Percentiles rank a stretch among this genome's conserved stretches.
Conservation (phyloP, 257 asterid genomes). For the Jacaranda copaia region DNA sequence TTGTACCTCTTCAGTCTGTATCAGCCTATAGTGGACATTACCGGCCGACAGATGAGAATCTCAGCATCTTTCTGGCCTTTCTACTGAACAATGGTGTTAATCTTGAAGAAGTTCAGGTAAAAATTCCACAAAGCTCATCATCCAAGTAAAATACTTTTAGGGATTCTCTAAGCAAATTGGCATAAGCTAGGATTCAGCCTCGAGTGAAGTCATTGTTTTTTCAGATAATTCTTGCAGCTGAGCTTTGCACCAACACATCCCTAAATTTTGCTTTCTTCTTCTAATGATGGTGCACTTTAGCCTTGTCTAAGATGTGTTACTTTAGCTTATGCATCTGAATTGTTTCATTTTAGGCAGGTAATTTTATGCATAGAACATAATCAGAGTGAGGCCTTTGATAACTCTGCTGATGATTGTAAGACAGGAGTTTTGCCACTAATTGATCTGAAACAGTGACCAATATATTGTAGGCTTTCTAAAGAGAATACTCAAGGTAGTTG, state of each 20-base stretch:
- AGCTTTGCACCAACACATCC: too few relatives aligned
- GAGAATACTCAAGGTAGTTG: background rate
- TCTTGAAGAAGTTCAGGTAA: constrained; percentile 56
- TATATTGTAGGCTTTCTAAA: background rate
- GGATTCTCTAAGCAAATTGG: background rate
- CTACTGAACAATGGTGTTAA: constrained; percentile 49
- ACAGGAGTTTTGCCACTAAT: too few relatives aligned
- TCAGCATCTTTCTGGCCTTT: constrained; percentile 47
- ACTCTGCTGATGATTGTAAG: background rate
- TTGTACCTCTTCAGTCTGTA: constrained; percentile 46
- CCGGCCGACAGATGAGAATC: constrained; percentile 55
- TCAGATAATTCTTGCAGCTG: too few relatives aligned
- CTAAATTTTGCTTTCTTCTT: too few relatives aligned
- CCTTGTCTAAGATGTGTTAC: background rate
- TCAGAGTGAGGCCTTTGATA: constrained; percentile 25
- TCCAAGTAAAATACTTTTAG: background rate
- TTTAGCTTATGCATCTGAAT: constrained; percentile 7
- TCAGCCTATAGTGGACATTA: constrained; percentile 63
- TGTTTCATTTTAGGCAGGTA: constrained; percentile 36
- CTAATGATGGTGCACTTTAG: background rate
- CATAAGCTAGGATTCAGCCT: background rate
- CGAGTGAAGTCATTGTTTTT: too few relatives aligned
- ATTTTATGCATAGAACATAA: constrained; percentile 14
- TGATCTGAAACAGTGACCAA: background rate
- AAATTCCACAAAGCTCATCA: constrained; percentile 8